These are phyloP conservation scores for Casuarina cunninghamiana DNA, from an alignment of 306 rosid genomes.

Conservation along the genomic window DNA sequence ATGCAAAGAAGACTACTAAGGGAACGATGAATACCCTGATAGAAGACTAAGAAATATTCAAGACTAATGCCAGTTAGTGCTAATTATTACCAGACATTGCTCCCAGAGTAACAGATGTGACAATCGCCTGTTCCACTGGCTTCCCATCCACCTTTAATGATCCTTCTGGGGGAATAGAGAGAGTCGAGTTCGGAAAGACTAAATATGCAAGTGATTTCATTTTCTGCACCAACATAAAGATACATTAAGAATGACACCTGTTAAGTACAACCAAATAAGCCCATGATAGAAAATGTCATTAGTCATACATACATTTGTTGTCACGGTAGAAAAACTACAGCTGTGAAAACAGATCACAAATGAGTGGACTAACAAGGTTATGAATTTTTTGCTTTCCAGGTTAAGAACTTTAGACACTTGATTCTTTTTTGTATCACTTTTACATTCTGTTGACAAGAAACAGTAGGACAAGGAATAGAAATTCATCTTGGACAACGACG, in stretches of 20 bases:
- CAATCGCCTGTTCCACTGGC: conserved; percentile 76
- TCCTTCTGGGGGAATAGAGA: conserved; percentile 51
- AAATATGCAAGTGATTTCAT: conserved; percentile 75
- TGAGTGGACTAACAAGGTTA: not conserved
- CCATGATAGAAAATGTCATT: not conserved
- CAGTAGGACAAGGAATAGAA: not conserved
- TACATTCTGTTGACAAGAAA: not conserved
- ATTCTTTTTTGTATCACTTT: conserved; percentile 3
- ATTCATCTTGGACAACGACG: not conserved
- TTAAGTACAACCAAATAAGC: not conserved
- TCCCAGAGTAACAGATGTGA: conserved; percentile 89
- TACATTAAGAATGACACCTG: not conserved
- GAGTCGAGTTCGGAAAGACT: conserved; percentile 76
- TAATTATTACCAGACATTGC: conserved; percentile 72
- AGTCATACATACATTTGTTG: not conserved
- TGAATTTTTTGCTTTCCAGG: not conserved
- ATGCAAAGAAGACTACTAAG: not conserved
- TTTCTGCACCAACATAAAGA: conserved; percentile 51
- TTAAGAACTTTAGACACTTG: not conserved
- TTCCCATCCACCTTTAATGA: conserved; percentile 44
- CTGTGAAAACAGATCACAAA: not conserved
- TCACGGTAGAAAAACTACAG: not conserved
- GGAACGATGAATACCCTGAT: not conserved
- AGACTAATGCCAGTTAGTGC: not conserved
- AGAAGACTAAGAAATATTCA: not conserved